Evolutionary conservation across 495 filamentous ascomycete genomes (phyloP), one percentile per base, ranked within the genome.

Genomic region (Bombardia bombarda): DNA sequence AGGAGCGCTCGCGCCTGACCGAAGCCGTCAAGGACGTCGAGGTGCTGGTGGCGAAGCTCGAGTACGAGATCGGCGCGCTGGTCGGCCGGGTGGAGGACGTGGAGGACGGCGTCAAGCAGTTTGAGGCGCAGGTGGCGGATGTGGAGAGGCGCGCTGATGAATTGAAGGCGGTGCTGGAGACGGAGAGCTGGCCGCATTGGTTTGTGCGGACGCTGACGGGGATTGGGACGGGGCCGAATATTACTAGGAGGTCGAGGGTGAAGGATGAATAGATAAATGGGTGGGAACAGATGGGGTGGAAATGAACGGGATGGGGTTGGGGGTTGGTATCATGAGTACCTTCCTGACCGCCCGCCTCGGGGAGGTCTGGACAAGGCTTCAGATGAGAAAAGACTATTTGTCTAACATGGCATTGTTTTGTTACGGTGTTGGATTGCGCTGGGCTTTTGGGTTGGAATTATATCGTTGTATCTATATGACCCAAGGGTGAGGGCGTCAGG

Each of bases 51-150:
- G 86, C 87, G 17, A 92, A 90, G 70, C 70, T 98, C 46, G 90
- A 98, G 54, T 98, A 98, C 60, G 93, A 98, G 66, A 77, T 97
- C 26, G 77, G 79, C 39, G 83, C 79, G 18, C 68, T 98, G 18
- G 73, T 83, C 37, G 82, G 81, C 16, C 88, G 86, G 54, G 84
- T 96, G 24, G 77, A 84, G 46, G 92, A 98, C 52, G 83, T 95
- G 26, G 90, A 95, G 52, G 80, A 86, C 38, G 85, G 86, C 0
- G 73, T 95, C 8, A 67, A 61, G 14, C 86, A 92, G 42, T 93
- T 93, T 56, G 86, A 84, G 58, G 72, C 77, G 25, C 83, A 88
- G 55, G 88, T 98, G 2, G 69, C 75, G 32, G 78, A 84, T 40
- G 72, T 95, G 17, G 93, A 98, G 67, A 68, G 64, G 26, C 74